These are phyloP conservation scores for Pythium dissotocum DNA, from an alignment of 352 stramenopile species.

Conservation along the genomic window DNA sequence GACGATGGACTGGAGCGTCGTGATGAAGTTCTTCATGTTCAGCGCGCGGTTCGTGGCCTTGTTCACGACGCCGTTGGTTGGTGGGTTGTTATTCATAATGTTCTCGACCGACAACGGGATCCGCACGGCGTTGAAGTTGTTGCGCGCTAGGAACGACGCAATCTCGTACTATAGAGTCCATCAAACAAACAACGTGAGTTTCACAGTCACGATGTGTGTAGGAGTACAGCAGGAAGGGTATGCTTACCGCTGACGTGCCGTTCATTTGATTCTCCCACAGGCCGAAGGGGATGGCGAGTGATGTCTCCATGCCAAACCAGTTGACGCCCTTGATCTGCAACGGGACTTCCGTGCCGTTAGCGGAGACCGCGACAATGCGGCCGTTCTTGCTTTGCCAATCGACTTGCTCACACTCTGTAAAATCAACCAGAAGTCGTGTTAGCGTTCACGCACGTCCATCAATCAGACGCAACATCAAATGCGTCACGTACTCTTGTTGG, in stretches of 20 bases:
- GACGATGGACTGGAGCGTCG: slow-evolving; percentile 70
- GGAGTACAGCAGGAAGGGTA: neutral
- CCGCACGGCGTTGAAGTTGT: slow-evolving; percentile 83
- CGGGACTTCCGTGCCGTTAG: slow-evolving; percentile 64
- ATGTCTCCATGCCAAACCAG: slow-evolving; percentile 82
- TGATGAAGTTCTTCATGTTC: slow-evolving; percentile 71
- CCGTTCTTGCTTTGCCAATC: slow-evolving; percentile 82
- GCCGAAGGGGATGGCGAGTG: slow-evolving; percentile 62
- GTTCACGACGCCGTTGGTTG: slow-evolving; percentile 64
- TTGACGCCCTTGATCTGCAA: slow-evolving; percentile 79
- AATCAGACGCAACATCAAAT: neutral
- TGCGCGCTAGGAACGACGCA: slow-evolving; percentile 63
- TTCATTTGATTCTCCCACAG: slow-evolving; percentile 80
- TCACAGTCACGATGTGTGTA: slow-evolving; percentile 16
- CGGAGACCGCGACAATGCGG: slow-evolving; percentile 51
- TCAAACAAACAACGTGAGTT: slow-evolving; percentile 7
- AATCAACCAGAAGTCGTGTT: neutral
- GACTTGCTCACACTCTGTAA: slow-evolving; percentile 53
- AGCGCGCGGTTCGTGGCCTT: slow-evolving; percentile 67
- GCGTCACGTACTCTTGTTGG: slow-evolving; percentile 25
- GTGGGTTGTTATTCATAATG: slow-evolving; percentile 64
- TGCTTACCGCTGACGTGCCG: slow-evolving; percentile 60
- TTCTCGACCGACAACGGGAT: slow-evolving; percentile 71
- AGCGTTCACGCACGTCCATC: neutral
- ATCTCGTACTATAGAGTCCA: slow-evolving; percentile 57